These are phyloP conservation scores for Cercophora scortea DNA, from an alignment of 495 filamentous ascomycete species.

Conservation along the genomic window DNA sequence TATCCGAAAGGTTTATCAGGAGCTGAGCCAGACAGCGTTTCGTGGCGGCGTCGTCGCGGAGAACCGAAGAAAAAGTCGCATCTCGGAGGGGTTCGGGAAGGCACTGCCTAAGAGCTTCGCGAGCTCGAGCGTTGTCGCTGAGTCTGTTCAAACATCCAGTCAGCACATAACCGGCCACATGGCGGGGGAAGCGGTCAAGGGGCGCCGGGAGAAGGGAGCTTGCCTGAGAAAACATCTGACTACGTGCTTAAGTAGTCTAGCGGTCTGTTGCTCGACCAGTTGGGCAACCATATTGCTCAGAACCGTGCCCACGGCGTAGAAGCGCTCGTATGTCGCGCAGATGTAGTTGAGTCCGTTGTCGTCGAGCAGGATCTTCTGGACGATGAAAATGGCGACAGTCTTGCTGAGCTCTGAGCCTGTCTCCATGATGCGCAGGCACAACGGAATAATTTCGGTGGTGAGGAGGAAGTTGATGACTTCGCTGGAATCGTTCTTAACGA, in stretches of 20 bases:
- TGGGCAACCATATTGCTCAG: slow-evolving; percentile 98
- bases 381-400: slow-evolving; percentile 98
- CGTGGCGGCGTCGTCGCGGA: slow-evolving; percentile 94
- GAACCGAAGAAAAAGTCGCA: slow-evolving; percentile 91
- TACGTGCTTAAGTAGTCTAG: slow-evolving; percentile 92
- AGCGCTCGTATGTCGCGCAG: slow-evolving; percentile 98
- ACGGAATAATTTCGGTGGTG: slow-evolving; percentile 96
- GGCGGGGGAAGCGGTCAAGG: background rate
- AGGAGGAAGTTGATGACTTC: slow-evolving; percentile 99
- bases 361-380: slow-evolving; percentile 98
- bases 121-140: slow-evolving; percentile 91
- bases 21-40: slow-evolving; percentile 97
- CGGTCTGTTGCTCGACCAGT: slow-evolving; percentile 95
- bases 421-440: slow-evolving; percentile 99
- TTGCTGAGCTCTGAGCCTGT: slow-evolving; percentile 98
- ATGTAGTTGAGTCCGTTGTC: slow-evolving; percentile 98
- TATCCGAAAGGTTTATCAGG: slow-evolving; percentile 93
- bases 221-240: slow-evolving; percentile 94
- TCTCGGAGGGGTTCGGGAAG: slow-evolving; percentile 94
- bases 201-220: slow-evolving; percentile 17
- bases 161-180: slow-evolving; percentile 4
- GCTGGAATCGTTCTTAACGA: slow-evolving; percentile 98
- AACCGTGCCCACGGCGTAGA: slow-evolving; percentile 96
- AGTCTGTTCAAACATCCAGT: slow-evolving; percentile 44
- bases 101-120: slow-evolving; percentile 92